Evolutionary conservation across 192 early-diverging fungal species (phyloP).

Genomic region (Backusella tuberculispora): DNA sequence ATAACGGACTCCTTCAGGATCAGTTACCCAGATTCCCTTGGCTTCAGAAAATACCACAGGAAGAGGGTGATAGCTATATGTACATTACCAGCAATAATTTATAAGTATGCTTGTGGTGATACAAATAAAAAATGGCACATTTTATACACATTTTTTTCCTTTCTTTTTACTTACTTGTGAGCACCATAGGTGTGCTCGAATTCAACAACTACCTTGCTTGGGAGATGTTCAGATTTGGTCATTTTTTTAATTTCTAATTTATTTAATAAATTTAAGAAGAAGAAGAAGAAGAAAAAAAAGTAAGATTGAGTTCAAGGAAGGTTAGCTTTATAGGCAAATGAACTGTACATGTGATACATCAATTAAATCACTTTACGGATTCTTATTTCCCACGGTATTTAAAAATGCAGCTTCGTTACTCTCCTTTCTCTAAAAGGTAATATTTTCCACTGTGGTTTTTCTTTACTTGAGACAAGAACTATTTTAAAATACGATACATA

Average conservation of each 20-base stretch:
- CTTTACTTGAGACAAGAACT: too few relatives aligned
- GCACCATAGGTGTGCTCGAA: slow-evolving; percentile 90
- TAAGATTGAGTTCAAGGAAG: background rate
- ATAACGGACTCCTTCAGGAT: slow-evolving; percentile 88
- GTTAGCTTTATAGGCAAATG: slow-evolving; percentile 4
- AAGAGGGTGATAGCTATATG: slow-evolving; percentile 89
- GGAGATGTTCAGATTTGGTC: slow-evolving; percentile 11
- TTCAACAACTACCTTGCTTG: slow-evolving; percentile 59
- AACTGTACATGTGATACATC: slow-evolving; percentile 5
- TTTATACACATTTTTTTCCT: background rate
- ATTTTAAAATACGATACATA: too few relatives aligned
- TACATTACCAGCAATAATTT: background rate
- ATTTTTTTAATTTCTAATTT: background rate
- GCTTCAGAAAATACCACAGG: slow-evolving; percentile 90
- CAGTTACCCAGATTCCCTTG: slow-evolving; percentile 91
- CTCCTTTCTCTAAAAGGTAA: background rate
- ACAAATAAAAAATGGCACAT: background rate
- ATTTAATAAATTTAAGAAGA: background rate
- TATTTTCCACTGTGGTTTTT: background rate
- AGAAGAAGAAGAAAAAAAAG: background rate
- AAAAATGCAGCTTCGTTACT: background rate
- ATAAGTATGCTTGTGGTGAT: background rate
- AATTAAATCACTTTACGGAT: background rate
- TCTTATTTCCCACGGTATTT: background rate
- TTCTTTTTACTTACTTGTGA: slow-evolving; percentile 74